A percentile compares a stretch with the other conserved stretches of the same genome.
Evolutionary conservation across 805 yeast genomes (phyloP).

Genomic region (Nakazawaea molendinolei): DNA sequence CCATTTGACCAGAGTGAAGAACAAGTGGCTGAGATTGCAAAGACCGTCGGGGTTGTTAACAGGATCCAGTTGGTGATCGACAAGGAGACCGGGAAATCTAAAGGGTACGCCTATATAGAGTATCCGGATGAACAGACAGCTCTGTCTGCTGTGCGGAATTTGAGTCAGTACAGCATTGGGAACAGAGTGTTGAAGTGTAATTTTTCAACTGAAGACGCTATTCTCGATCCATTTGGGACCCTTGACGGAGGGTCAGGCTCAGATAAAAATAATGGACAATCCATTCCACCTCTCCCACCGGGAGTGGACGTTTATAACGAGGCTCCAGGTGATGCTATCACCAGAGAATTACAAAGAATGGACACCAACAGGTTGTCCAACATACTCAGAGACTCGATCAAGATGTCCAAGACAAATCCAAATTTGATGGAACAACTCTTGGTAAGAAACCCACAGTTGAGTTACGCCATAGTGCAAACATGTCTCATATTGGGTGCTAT

Average conservation of each 20-base stretch:
- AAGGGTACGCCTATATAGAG: slow-evolving; percentile 85
- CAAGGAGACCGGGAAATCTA: slow-evolving; percentile 81
- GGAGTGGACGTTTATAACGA: slow-evolving; percentile 36
- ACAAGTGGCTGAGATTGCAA: slow-evolving; percentile 75
- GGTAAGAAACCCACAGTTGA: slow-evolving; percentile 69
- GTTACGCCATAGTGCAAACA: slow-evolving; percentile 77
- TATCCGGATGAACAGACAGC: slow-evolving; percentile 83
- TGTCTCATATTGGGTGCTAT: slow-evolving; percentile 35
- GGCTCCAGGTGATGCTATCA: slow-evolving; percentile 34
- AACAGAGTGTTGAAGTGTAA: slow-evolving; percentile 68
- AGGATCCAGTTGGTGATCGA: slow-evolving; percentile 75
- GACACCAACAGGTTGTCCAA: slow-evolving; percentile 40
- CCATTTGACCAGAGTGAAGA: slow-evolving; percentile 94
- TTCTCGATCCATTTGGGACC: slow-evolving; percentile 12
- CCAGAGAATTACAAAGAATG: slow-evolving; percentile 37
- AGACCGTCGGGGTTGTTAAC: slow-evolving; percentile 82
- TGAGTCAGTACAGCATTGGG: slow-evolving; percentile 74
- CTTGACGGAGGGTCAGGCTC: slow-evolving; percentile 1
- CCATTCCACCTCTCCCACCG: slow-evolving; percentile 46
- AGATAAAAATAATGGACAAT: slow-evolving; percentile 8
- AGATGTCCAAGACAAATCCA: slow-evolving; percentile 51
- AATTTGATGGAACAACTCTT: slow-evolving; percentile 53
- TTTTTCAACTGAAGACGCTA: slow-evolving; percentile 49
- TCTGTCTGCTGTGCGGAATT: slow-evolving; percentile 81
- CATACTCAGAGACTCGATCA: slow-evolving; percentile 50